phyloP scores from a whole-genome alignment of 106 monocot genomes.

The Apostasia shenzhenica region DNA sequence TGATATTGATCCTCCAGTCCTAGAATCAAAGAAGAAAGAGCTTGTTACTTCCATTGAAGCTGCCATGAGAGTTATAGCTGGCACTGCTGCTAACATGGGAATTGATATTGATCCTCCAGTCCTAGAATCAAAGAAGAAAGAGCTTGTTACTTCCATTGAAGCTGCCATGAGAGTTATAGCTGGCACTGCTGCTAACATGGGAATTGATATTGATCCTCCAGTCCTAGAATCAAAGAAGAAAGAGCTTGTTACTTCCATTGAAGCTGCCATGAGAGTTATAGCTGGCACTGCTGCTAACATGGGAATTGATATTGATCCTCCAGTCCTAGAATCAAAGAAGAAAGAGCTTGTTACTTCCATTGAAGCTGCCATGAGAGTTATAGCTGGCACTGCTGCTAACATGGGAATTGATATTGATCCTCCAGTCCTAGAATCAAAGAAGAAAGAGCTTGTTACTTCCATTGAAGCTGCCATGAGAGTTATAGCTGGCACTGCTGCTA shows the following conservation, averaged over 20 bases:
- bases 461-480: conserved; percentile 93
- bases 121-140: conserved; percentile 76
- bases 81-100: conserved; percentile 97
- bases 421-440: conserved; percentile 68
- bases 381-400: conserved; percentile 95
- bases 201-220: conserved; percentile 89
- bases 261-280: conserved; percentile 91
- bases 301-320: conserved; percentile 95
- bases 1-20: conserved; percentile 79
- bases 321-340: conserved; percentile 69
- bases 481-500: conserved; percentile 94
- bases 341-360: conserved; percentile 64
- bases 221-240: conserved; percentile 77
- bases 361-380: conserved; percentile 90
- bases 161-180: conserved; percentile 94
- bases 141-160: conserved; percentile 53
- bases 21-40: conserved; percentile 80
- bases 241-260: conserved; percentile 48
- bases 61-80: conserved; percentile 94
- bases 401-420: conserved; percentile 98
- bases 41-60: conserved; percentile 64
- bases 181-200: conserved; percentile 98
- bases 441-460: conserved; percentile 61
- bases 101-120: conserved; percentile 89
- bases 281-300: conserved; percentile 97